A percentile compares a stretch with the other conserved stretches of the same genome.
phyloP scores from a whole-genome alignment of 2,329 filamentous ascomycete genomes.

The Epichloe sylvatica region DNA sequence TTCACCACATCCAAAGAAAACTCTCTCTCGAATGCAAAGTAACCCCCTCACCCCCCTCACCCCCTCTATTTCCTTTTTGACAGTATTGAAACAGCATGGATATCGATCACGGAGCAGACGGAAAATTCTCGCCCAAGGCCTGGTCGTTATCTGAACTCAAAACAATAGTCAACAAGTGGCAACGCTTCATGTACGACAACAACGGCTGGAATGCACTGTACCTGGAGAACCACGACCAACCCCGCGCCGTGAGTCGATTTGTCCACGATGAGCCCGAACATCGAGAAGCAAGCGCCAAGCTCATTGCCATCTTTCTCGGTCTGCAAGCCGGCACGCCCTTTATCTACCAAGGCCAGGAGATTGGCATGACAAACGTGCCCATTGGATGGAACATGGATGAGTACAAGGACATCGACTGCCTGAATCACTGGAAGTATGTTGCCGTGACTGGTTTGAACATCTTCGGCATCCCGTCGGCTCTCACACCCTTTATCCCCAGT shows the following conservation, averaged over 20 bases:
- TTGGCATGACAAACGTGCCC: slow-evolving; percentile 53
- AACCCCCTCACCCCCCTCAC: neutral
- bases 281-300: slow-evolving; percentile 39
- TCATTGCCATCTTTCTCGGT: slow-evolving; percentile 42
- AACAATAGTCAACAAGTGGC: slow-evolving; percentile 40
- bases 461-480: no score
- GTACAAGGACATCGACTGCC: slow-evolving; percentile 53
- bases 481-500: no score
- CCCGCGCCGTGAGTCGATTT: slow-evolving; percentile 44
- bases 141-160: slow-evolving; percentile 40
- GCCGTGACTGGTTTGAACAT: neutral
- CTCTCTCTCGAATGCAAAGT: neutral
- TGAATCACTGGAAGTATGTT: slow-evolving; percentile 35
- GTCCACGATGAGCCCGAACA: slow-evolving; percentile 34
- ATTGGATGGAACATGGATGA: slow-evolving; percentile 45
- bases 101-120: slow-evolving; percentile 30
- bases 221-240: slow-evolving; percentile 53
- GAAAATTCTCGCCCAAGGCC: slow-evolving; percentile 27
- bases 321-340: slow-evolving; percentile 50
- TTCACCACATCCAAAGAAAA: no score
- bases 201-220: slow-evolving; percentile 53
- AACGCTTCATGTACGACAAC: slow-evolving; percentile 43
- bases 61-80: neutral
- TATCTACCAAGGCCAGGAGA: slow-evolving; percentile 57
- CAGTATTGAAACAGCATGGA: slow-evolving; percentile 24